Evolutionary conservation across 345 rosid species (phyloP), one percentile per base, ranked within the genome.

Genomic region (Hirschfeldia incana): DNA sequence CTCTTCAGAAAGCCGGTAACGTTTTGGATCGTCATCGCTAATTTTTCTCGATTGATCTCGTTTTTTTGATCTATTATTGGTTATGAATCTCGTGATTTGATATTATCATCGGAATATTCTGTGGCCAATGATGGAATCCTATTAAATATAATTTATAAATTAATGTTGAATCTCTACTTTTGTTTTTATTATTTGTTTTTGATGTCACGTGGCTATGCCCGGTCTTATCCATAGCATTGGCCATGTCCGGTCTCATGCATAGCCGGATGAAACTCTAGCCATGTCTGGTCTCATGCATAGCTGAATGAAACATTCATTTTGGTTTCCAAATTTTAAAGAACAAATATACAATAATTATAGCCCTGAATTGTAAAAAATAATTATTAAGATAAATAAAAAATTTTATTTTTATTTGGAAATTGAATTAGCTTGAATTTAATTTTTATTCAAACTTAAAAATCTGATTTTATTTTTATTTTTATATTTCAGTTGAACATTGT

Each of bases 1-100:
- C 87, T 89, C 70, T 93, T 87, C 79, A 77, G 67, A 9, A 82
- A 89, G 26, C 99, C 99, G 26, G 99, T 93, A 81, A 76, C 49
- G 89, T 86, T 76, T 58, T 78, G 3, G 39, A 46, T 37, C 51
- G 26, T 37, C n/a, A 53, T 53, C 59, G 59, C 59, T 53, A 49
- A 11, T 49, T 53, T 53, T 53, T 53, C 9, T 53, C 26, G 60
- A 6, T 53, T 53, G 10, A 53, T 53, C 16, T 53, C 3, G 27
- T 53, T 53, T 51, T 51, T 15, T 15, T 51, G 46, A n/a, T 51
- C 21, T 21, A 15, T 51, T 21, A 21, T 51, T 37, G 57, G 17
- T 51, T 51, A 51, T 51, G 21, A 51, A 51, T 51, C 57, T 51
- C 57, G 2, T 49, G 57, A 49, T 49, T 49, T 49, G 57, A 49